Percentiles rank a stretch among this genome's conserved stretches.
Conservation (phyloP, 2,329 filamentous ascomycete genomes). For the Sclerotinia sclerotiorum region DNA sequence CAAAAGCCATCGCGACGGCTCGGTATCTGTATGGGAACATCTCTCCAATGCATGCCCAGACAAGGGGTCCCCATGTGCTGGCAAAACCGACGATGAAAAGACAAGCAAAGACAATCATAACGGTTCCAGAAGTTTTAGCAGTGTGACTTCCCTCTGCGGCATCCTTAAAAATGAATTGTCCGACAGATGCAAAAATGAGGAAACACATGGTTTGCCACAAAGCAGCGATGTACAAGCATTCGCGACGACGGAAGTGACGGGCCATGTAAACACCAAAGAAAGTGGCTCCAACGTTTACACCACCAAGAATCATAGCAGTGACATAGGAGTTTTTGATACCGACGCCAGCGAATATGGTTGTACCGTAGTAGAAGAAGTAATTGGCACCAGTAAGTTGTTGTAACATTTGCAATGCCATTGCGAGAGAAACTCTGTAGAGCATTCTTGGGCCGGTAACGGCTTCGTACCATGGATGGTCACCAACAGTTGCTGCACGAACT, state of each 20-base stretch:
- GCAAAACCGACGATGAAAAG: constrained; percentile 75
- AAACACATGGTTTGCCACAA: constrained; percentile 71
- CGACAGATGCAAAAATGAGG: constrained; percentile 55
- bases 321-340: constrained; percentile 62
- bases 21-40: constrained; percentile 65
- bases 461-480: constrained; percentile 61
- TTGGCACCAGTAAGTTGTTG: constrained; percentile 68
- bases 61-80: constrained; percentile 66
- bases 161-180: constrained; percentile 50
- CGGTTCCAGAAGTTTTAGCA: constrained; percentile 55
- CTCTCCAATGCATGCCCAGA: constrained; percentile 68
- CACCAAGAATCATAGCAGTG: constrained; percentile 66
- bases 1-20: constrained; percentile 59
- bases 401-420: constrained; percentile 61
- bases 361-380: constrained; percentile 66
- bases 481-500: constrained; percentile 45
- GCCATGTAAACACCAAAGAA: constrained; percentile 60
- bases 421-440: constrained; percentile 63
- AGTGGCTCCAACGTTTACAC: constrained; percentile 65
- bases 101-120: constrained; percentile 71
- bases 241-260: constrained; percentile 66
- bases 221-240: constrained; percentile 64
- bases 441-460: constrained; percentile 61
- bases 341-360: constrained; percentile 65
- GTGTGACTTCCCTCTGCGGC: constrained; percentile 43